Conservation (phyloP, 345 rosid genomes). For the Physaria fendleri region DNA sequence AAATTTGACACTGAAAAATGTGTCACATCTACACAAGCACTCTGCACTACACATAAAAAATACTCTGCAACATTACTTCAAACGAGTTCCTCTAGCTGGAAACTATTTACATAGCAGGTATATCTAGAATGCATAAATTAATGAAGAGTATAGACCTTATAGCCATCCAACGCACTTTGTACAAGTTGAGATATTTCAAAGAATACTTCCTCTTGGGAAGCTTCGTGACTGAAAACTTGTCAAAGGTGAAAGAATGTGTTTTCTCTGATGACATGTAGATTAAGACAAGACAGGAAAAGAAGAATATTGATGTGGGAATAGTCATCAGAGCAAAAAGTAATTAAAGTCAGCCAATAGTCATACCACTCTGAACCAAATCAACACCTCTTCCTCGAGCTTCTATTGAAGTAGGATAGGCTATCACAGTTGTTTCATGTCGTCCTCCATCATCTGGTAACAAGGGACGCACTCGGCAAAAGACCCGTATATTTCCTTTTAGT, state of each 20-base stretch:
- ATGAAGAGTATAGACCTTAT: constrained; percentile 44
- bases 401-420: constrained; percentile 54
- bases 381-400: constrained; percentile 70
- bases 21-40: background rate
- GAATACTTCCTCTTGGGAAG: constrained; percentile 74
- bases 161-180: constrained; percentile 90
- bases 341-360: background rate
- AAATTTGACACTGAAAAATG: background rate
- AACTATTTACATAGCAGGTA: background rate
- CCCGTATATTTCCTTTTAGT: constrained; percentile 10
- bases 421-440: constrained; percentile 34
- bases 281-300: background rate
- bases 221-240: constrained; percentile 70
- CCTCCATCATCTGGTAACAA: constrained; percentile 58
- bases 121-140: background rate
- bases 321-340: background rate
- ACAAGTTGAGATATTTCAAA: constrained; percentile 79
- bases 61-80: background rate
- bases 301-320: background rate
- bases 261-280: constrained; percentile 40
- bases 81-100: background rate
- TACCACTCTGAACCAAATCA: constrained; percentile 35
- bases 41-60: background rate
- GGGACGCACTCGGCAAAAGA: constrained; percentile 70
- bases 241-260: constrained; percentile 70